Evolutionary conservation across 164 flowering plant genomes (phyloP).

Genomic region (Umbilicus rupestris): DNA sequence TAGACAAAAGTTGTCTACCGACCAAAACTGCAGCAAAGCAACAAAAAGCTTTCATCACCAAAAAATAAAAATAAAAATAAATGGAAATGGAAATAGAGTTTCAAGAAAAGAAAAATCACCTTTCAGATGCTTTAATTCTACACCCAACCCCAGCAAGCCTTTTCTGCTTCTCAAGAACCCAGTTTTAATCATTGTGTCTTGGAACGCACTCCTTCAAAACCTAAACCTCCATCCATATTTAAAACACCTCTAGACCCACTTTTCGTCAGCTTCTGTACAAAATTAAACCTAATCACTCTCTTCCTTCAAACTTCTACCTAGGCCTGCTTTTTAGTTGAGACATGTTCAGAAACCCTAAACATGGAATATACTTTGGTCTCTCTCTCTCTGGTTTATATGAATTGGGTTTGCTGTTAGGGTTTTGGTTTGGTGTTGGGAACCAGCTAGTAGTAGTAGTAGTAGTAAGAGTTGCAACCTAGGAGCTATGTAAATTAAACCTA

Average conservation of each 20-base stretch:
- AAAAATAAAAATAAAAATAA: background rate
- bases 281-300: background rate
- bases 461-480: background rate
- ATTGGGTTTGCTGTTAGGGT: background rate
- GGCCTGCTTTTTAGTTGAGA: too few species aligned
- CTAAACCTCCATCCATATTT: background rate
- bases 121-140: slow-evolving; percentile 7
- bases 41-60: slow-evolving; percentile 8
- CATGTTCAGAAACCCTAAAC: too few species aligned
- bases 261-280: slow-evolving; percentile 10
- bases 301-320: background rate
- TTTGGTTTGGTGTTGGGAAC: background rate
- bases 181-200: slow-evolving; percentile 90
- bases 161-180: slow-evolving; percentile 75
- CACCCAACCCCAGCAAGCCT: slow-evolving; percentile 4
- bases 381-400: too few species aligned
- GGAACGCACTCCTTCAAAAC: slow-evolving; percentile 65
- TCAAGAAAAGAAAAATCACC: background rate
- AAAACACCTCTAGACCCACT: slow-evolving; percentile 5
- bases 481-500: background rate
- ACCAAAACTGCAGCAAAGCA: slow-evolving; percentile 31
- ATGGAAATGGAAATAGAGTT: background rate
- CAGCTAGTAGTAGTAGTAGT: background rate
- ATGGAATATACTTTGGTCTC: too few species aligned
- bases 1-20: slow-evolving; percentile 65